Evolutionary conservation across 164 flowering plant genomes (phyloP).

Genomic region (Magnolia changhungtana): DNA sequence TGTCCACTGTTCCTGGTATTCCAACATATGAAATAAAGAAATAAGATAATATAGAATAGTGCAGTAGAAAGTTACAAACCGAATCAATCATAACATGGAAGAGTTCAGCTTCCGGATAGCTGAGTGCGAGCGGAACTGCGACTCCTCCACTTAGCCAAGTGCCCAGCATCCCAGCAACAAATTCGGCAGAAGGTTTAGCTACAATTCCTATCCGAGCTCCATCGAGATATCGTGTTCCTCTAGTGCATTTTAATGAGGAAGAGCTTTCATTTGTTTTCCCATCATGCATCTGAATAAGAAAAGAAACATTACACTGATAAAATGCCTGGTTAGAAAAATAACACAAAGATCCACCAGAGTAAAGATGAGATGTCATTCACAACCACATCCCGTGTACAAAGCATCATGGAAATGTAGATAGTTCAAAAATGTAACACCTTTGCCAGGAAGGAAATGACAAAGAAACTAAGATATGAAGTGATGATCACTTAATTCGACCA

Average conservation of each 20-base stretch:
- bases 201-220: slow-evolving; percentile 93
- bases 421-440: too few relatives aligned
- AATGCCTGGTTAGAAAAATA: too few relatives aligned
- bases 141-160: slow-evolving; percentile 96
- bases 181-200: slow-evolving; percentile 96
- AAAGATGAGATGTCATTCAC: background rate
- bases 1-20: background rate
- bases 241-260: slow-evolving; percentile 7
- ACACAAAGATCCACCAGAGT: background rate
- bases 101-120: slow-evolving; percentile 94
- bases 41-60: background rate
- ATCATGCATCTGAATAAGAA: slow-evolving; percentile 23
- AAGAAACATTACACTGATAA: background rate
- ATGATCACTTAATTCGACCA: too few relatives aligned
- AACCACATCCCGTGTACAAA: background rate
- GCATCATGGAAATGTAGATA: background rate
- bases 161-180: slow-evolving; percentile 83
- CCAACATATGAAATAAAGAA: slow-evolving; percentile 1
- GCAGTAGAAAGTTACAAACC: slow-evolving; percentile 39
- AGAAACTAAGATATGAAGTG: too few relatives aligned
- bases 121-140: slow-evolving; percentile 97
- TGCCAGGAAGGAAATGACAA: too few relatives aligned
- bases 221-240: slow-evolving; percentile 36
- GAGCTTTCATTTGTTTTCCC: slow-evolving; percentile 7
- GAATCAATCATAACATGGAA: slow-evolving; percentile 92